Evolutionary conservation across 2,329 filamentous ascomycete genomes (phyloP).

Genomic region (Aurifilum marmelostoma): DNA sequence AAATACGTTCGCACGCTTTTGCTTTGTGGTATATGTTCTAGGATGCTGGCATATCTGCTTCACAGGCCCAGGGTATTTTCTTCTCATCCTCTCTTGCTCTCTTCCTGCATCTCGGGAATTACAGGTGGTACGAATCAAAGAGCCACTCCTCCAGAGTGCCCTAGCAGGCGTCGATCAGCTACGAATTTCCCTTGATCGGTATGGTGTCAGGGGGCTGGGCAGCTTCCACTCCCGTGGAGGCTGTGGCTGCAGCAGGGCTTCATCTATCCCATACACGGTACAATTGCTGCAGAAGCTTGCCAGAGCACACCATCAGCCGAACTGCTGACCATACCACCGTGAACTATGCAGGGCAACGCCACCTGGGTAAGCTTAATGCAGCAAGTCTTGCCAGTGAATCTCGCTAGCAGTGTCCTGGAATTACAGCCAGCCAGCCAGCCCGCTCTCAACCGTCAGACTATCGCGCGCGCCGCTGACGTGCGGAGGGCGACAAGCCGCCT

Average conservation of each 20-base stretch:
- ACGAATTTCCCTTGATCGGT: neutral
- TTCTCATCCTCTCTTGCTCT: neutral
- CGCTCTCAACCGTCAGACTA: neutral
- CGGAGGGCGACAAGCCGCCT: neutral
- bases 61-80: neutral
- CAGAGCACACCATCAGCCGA: neutral
- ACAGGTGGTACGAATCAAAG: constrained; percentile 15
- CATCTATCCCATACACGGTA: neutral
- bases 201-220: neutral
- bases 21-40: neutral
- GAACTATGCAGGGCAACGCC: neutral
- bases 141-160: constrained; percentile 4
- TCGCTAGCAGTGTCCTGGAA: neutral
- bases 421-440: neutral
- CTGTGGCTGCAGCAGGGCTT: neutral
- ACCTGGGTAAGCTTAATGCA: neutral
- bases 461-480: neutral
- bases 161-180: neutral
- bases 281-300: neutral
- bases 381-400: neutral
- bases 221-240: neutral
- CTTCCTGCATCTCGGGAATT: neutral
- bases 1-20: neutral
- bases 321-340: neutral
- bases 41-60: neutral